A percentile compares a stretch with the other conserved stretches of the same genome.
Evolutionary conservation across 2,329 filamentous ascomycete species (phyloP).

Genomic region (Septoria petroselini): DNA sequence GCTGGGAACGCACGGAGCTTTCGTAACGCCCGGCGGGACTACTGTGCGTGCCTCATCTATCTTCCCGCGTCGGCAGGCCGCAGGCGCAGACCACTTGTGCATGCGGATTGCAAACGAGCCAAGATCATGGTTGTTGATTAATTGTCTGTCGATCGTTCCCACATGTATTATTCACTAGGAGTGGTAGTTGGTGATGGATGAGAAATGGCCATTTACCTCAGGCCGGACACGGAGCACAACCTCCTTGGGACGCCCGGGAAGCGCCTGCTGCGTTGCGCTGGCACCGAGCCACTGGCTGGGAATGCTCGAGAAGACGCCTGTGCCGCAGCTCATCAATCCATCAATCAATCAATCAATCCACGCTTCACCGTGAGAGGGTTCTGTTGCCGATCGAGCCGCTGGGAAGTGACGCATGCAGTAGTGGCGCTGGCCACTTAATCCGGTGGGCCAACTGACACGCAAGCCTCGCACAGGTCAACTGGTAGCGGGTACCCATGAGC

Average conservation of each 20-base stretch:
- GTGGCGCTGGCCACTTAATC: conserved; percentile 13
- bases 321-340: conserved; percentile 3
- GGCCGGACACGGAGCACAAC: conserved; percentile 3
- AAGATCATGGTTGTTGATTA: conserved; percentile 2
- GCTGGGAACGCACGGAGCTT: conserved; percentile 2
- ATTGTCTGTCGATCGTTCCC: conserved; percentile 7
- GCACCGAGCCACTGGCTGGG: conserved; percentile 20
- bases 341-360: conserved; percentile 3
- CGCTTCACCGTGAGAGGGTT: neutral
- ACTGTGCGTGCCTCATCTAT: neutral
- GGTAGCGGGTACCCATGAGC: conserved; percentile 14
- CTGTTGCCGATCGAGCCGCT: conserved; percentile 8
- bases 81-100: conserved; percentile 1
- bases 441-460: conserved; percentile 23
- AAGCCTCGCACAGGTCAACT: conserved; percentile 14
- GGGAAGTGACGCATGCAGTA: conserved; percentile 12
- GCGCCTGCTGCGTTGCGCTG: conserved; percentile 6
- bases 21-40: conserved; percentile 5
- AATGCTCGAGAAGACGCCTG: conserved; percentile 3
- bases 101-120: conserved; percentile 3
- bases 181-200: no score
- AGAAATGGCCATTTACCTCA: conserved; percentile 14
- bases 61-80: neutral
- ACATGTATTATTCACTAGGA: neutral
- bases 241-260: neutral